Evolutionary conservation across 306 rosid species (phyloP), one percentile per base, ranked within the genome.

Genomic region (Cucurbita moschata): DNA sequence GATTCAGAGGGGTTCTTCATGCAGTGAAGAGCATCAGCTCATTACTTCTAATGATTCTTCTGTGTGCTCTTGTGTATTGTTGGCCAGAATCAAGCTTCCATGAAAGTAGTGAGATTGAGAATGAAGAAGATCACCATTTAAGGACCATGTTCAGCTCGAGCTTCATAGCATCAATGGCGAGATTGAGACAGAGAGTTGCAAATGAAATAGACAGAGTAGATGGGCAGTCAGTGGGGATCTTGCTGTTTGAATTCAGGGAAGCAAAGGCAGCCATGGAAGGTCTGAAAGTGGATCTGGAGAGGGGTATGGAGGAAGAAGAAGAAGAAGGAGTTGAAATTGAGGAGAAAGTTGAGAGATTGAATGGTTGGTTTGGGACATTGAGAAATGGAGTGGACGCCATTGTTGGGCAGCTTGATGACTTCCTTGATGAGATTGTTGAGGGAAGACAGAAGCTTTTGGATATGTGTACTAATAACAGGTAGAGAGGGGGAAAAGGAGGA

Each of bases 371-470:
- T 76, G 97, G 89, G 57, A 50, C 85, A 75, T 83, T 91, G 82
- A 85, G 89, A 79, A 78, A 83, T 82, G 90, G 97, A 79, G 85
- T 87, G 5, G 97, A 91, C 51, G 77, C 76, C 19, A 82, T 91
- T 53, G 63, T 85, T 53, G 89, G 87, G 6, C 92, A 88, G 74
- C 90, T 91, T 76, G 97, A 91, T 87, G 97, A 91, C 85, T 88
- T 91, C 83, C 88, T 91, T 70, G 97, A 91, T 83, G 97, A 91
- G 78, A 91, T 91, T 71, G 97, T 84, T 43, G 96, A 91, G 52
- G 92, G 96, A 71, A 91, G 97, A 81, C 87, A 91, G 85, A 88
- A 86, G 81, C 96, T 91, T 86, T 85, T 88, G 86, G 96, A 90
- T 73, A 82, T 90, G 85, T 90, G 95, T 77, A 83, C 82, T 75